Base-by-base conservation (phyloP, 306 rosid genomes). In the Dryas octopetala region DNA sequence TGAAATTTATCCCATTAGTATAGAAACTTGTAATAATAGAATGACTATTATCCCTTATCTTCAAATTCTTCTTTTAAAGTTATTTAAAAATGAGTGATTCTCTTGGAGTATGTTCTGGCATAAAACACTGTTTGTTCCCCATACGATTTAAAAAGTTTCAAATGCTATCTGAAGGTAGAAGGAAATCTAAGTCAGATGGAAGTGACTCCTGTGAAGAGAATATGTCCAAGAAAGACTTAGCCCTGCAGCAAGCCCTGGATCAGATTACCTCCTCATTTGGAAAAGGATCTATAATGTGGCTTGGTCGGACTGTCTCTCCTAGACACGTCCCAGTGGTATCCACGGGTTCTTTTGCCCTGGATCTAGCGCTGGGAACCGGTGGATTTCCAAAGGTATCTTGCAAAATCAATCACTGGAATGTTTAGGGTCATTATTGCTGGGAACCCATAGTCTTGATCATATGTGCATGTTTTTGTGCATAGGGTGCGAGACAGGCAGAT, bases 281-380 rank as follows among this genome's bases (percentile, higher is more conserved):
- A 74, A 95, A 91, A 77, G 98, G 93, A 65, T 85, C 97, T 64
- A 95, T 91, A 73, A 91, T 90, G 98, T 91, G 98, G 98, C 95
- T 94, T 79, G 98, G 97, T 66, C 89, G 89, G 64, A 68, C 95
- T 9, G 76, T 8, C 51, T 46, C 81, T 55, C 77, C 81, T 23
- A 89, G 68, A 75, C 51, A 81, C 48, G 90, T 88, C 73, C 95
- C 97, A 10, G 98, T 91, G 69, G 83, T 91, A 14, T 89, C 98
- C 71, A 85, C 93, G 3, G 96, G 98, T 78, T 95, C 96, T 46
- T 87, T 91, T 81, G 82, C 89, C 69, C 92, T 95, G 78, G 98
- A 95, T 84, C 1, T 82, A 17, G 97, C 97, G 5, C 88, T 91
- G 13, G 98, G 97, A 79, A 64, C 82, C 26, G 95, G 93, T 76